Percentiles rank a stretch among this genome's conserved stretches.
Conservation (phyloP, 106 monocot species). For the Allium fistulosum region DNA sequence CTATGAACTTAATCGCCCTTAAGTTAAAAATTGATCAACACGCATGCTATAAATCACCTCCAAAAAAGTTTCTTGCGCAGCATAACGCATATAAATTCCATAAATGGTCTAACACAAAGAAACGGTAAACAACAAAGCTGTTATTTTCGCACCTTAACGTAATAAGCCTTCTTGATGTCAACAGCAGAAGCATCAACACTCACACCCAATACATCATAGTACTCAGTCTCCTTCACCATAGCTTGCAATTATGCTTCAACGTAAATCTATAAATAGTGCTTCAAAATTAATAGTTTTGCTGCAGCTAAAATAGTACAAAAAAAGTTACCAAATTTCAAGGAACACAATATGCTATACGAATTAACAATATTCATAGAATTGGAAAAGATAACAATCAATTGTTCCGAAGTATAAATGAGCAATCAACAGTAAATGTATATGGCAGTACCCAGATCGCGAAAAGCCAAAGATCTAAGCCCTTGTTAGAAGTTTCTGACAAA, state of each 20-base stretch:
- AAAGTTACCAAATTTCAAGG: background rate
- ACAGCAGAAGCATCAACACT: conserved; percentile 58
- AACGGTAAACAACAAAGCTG: too few relatives aligned
- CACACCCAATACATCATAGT: conserved; percentile 77
- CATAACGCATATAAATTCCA: too few relatives aligned
- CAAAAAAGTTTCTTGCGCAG: too few relatives aligned
- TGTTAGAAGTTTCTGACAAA: too few relatives aligned
- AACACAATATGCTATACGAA: background rate
- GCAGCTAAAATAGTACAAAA: background rate
- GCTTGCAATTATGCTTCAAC: background rate
- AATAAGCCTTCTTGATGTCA: conserved; percentile 90
- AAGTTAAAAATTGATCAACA: too few relatives aligned
- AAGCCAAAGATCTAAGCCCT: background rate
- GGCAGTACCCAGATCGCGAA: background rate
- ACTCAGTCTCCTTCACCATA: conserved; percentile 78
- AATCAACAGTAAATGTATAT: background rate
- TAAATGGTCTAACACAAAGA: too few relatives aligned
- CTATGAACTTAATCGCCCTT: too few relatives aligned
- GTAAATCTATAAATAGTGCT: background rate
- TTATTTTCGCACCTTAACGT: conserved; percentile 46
- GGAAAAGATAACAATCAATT: background rate
- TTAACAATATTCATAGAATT: background rate
- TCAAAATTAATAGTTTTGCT: background rate
- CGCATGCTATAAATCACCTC: too few relatives aligned
- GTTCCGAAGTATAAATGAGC: background rate